Conservation (phyloP, 1,284 basidiomycete species). For the Meira miltonrushii region DNA sequence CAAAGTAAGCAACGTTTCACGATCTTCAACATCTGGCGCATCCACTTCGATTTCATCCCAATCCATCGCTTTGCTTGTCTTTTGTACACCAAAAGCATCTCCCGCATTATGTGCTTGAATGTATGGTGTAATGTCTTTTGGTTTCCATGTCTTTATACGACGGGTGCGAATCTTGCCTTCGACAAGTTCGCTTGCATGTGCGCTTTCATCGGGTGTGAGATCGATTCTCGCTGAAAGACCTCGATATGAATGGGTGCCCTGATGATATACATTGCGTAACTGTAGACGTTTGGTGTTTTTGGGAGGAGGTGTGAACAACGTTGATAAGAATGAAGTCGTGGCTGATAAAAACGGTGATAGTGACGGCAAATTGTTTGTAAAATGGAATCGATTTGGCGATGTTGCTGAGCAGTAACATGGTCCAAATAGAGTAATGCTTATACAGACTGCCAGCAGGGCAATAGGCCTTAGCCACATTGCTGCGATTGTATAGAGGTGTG, state of each 20-base stretch:
- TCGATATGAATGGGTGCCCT: slow-evolving; percentile 5
- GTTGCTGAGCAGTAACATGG: too few species aligned
- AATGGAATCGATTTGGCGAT: too few species aligned
- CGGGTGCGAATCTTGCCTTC: background rate
- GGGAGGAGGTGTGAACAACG: too few species aligned
- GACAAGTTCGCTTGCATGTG: background rate
- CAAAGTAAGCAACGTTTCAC: slow-evolving; percentile 71
- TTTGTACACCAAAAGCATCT: background rate
- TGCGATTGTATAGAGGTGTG: too few species aligned
- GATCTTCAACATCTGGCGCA: slow-evolving; percentile 65
- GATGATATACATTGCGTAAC: slow-evolving; percentile 5
- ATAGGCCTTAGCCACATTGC: too few species aligned
- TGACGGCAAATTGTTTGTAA: too few species aligned
- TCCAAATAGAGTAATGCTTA: too few species aligned
- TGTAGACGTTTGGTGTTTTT: background rate
- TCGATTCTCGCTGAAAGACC: slow-evolving; percentile 2
- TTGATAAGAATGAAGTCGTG: too few species aligned
- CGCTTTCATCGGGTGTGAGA: background rate
- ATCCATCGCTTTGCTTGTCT: slow-evolving; percentile 13
- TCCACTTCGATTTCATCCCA: slow-evolving; percentile 58
- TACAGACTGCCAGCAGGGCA: too few species aligned
- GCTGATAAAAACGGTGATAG: too few species aligned
- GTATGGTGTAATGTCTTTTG: background rate
- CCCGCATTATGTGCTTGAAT: slow-evolving; percentile 3
- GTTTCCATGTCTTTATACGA: slow-evolving; percentile 9